Percentiles rank a stretch among this genome's conserved stretches.
phyloP scores from a whole-genome alignment of 1,139 yeast genomes.

The Torulaspora globosa region DNA sequence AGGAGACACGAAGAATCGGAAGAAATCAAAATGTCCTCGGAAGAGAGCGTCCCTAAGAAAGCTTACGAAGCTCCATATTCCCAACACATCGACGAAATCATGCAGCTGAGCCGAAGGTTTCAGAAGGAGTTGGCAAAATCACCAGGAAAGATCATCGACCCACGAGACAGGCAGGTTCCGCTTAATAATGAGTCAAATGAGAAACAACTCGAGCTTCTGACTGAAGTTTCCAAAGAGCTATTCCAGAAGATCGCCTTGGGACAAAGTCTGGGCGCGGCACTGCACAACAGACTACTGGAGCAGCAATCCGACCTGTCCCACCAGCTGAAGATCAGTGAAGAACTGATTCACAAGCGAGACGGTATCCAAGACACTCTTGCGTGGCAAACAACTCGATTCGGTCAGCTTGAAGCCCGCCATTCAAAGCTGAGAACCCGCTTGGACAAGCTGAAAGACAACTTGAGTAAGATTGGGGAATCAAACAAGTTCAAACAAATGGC shows the following conservation, averaged over 20 bases:
- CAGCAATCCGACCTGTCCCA: conserved; percentile 39
- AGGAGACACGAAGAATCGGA: background rate
- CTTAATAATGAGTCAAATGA: conserved; percentile 29
- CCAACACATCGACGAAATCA: conserved; percentile 28
- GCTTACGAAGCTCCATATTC: conserved; percentile 13
- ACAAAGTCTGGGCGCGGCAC: conserved; percentile 27
- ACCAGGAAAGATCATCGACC: conserved; percentile 20
- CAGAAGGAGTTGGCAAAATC: conserved; percentile 18
- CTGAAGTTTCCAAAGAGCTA: conserved; percentile 25
- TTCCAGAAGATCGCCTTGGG: conserved; percentile 23
- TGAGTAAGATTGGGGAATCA: conserved; percentile 24
- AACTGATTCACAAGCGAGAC: conserved; percentile 16
- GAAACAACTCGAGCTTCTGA: conserved; percentile 27
- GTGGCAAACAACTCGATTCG: conserved; percentile 15
- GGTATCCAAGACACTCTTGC: conserved; percentile 7
- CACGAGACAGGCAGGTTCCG: conserved; percentile 23
- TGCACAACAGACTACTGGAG: conserved; percentile 35
- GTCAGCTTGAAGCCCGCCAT: conserved; percentile 34
- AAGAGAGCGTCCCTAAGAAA: background rate
- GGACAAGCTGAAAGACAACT: conserved; percentile 30
- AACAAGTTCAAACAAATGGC: conserved; percentile 30
- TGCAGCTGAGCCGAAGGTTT: conserved; percentile 17
- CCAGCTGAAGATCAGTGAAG: conserved; percentile 37
- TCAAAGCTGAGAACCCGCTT: conserved; percentile 36
- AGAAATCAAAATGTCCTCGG: background rate